phyloP scores from a whole-genome alignment of 768 basidiomycete genomes.

The Punctularia strigosozonata region DNA sequence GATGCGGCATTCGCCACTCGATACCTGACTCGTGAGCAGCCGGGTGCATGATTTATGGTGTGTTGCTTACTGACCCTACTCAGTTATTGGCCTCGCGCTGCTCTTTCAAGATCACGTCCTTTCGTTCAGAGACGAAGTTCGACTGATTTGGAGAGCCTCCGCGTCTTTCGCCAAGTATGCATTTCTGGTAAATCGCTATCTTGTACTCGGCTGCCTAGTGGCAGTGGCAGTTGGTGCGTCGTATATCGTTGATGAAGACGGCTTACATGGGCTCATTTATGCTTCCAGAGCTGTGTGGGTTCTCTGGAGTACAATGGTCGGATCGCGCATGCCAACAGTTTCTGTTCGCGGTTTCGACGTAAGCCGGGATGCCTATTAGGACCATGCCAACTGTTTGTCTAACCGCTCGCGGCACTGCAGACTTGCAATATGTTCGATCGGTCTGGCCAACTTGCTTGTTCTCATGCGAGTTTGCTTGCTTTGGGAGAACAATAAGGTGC shows the following conservation, averaged over 20 bases:
- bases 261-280: background rate
- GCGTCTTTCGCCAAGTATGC: conserved; percentile 24
- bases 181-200: conserved; percentile 29
- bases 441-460: conserved; percentile 20
- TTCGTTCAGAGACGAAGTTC: conserved; percentile 27
- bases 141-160: conserved; percentile 27
- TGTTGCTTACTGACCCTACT: background rate
- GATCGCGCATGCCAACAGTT: conserved; percentile 16
- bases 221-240: conserved; percentile 17
- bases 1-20: too few relatives aligned
- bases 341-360: conserved; percentile 13
- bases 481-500: conserved; percentile 23
- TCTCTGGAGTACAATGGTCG: conserved; percentile 6
- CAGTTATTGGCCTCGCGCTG: conserved; percentile 20
- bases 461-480: conserved; percentile 22
- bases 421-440: conserved; percentile 17
- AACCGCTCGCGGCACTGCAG: too few relatives aligned
- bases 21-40: too few relatives aligned
- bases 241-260: background rate
- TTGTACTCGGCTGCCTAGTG: conserved; percentile 16
- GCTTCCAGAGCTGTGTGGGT: conserved; percentile 14
- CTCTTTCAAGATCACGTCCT: conserved; percentile 31
- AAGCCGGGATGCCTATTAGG: too few relatives aligned
- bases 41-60: background rate
- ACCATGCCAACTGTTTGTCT: too few relatives aligned